Evolutionary conservation across 2,329 filamentous ascomycete genomes (phyloP), one percentile per base, ranked within the genome.

Genomic region (Trichoderma sp.): DNA sequence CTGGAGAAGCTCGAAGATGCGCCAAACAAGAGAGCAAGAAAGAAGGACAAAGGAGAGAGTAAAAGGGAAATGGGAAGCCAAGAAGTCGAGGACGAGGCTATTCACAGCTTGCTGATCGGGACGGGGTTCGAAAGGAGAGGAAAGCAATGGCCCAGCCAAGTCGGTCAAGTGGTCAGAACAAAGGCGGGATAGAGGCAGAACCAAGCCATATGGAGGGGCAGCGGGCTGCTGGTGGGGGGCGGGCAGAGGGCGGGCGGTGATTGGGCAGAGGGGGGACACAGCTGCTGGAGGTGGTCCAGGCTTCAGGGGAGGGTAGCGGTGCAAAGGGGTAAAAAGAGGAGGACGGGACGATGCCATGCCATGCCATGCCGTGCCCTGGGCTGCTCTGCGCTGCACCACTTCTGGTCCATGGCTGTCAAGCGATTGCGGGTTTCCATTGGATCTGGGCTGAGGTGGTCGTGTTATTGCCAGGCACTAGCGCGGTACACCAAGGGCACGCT

Each of bases 161-260:
- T 63, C 60, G 60, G 60, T 63, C 60, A 63, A 63, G 63, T 47
- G 48, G 55, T 62, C 21, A 57, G 55, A 57, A 24, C 21, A 24
- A 24, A 57, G 44, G 44, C 44, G 56, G 44, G 60, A 55, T 45
- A 62, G 57, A 39, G 12, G 12, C 45, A 47, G 52, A 47, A 34
- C 30, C 30, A 34, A 28, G 44, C 41, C 41, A 63, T 67, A 62
- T 67, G 56, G 62, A 65, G 65, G 65, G 65, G 65, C 62, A 67
- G 54, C 43, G 45, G 56, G 55, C 34, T 47, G 34, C 65, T 65
- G 55, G 64, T 66, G 64, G 64, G 55, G 63, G 59, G 60, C 28
- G 30, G 43, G 28, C 50, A 30, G 34, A 51, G 24, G 65, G 47
- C 41, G 41, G 24, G 55, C 9, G 26, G 19, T 67, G 65, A 67